Conservation (phyloP, 768 basidiomycete species). For the Rhodocollybia butyracea region DNA sequence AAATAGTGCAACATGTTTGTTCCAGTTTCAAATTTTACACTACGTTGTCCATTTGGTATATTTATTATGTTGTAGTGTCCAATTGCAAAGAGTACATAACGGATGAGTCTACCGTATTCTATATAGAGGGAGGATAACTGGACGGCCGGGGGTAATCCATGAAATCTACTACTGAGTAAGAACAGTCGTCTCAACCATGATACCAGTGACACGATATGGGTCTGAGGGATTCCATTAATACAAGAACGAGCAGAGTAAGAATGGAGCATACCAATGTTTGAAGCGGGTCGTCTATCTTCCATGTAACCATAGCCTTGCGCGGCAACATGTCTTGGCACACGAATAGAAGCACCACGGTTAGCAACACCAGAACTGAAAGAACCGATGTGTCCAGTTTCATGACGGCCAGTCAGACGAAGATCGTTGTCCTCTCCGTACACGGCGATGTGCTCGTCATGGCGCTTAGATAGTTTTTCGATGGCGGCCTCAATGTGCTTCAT, state of each 20-base stretch:
- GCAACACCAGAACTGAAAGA: conserved; percentile 93
- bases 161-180: conserved; percentile 34
- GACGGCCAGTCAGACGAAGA: conserved; percentile 89
- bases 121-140: background rate
- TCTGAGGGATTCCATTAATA: conserved; percentile 41
- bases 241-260: conserved; percentile 4
- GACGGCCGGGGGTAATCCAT: too few relatives aligned
- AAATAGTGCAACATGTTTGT: too few relatives aligned
- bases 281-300: conserved; percentile 95
- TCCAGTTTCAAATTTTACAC: too few relatives aligned
- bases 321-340: conserved; percentile 92
- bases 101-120: too few relatives aligned
- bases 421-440: conserved; percentile 99
- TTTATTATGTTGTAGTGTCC: too few relatives aligned
- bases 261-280: conserved; percentile 88
- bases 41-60: too few relatives aligned
- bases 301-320: conserved; percentile 93
- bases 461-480: conserved; percentile 88
- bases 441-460: conserved; percentile 93
- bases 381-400: conserved; percentile 96
- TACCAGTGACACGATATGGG: conserved; percentile 91
- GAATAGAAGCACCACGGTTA: conserved; percentile 95
- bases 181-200: conserved; percentile 85
- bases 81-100: too few relatives aligned
- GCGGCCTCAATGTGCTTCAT: conserved; percentile 90